These are phyloP conservation scores for Nicotiana tomentosiformis DNA, from an alignment of 257 asterid genomes.

Conservation along the genomic window DNA sequence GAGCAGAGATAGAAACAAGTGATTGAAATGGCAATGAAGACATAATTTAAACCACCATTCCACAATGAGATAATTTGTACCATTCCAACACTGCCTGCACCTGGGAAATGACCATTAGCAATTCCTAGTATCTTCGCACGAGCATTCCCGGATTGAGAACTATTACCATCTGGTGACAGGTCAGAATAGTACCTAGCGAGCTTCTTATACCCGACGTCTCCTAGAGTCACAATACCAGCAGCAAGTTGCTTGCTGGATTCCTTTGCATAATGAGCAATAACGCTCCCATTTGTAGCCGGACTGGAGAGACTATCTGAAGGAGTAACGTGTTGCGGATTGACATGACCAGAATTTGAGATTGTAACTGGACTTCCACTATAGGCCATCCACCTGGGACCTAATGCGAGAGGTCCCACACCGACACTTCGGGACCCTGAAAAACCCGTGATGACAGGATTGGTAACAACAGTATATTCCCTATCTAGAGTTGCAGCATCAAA, in stretches of 20 bases:
- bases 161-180: slow-evolving; percentile 52
- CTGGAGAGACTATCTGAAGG: slow-evolving; percentile 45
- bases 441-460: slow-evolving; percentile 60
- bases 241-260: slow-evolving; percentile 93
- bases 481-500: slow-evolving; percentile 68
- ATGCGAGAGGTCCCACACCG: slow-evolving; percentile 86
- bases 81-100: slow-evolving; percentile 68
- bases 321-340: slow-evolving; percentile 64
- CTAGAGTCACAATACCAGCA: slow-evolving; percentile 72
- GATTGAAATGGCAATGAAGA: background rate
- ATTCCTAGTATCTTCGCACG: slow-evolving; percentile 35
- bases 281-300: slow-evolving; percentile 58
- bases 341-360: slow-evolving; percentile 45
- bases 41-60: background rate
- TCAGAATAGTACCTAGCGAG: slow-evolving; percentile 78
- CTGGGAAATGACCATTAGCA: slow-evolving; percentile 46
- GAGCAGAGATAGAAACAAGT: background rate
- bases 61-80: slow-evolving; percentile 25
- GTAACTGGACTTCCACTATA: slow-evolving; percentile 76
- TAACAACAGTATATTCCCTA: slow-evolving; percentile 61
- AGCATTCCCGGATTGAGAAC: slow-evolving; percentile 39
- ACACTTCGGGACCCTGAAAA: slow-evolving; percentile 40
- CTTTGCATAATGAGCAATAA: slow-evolving; percentile 81
- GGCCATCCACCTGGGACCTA: slow-evolving; percentile 93
- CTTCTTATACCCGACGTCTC: slow-evolving; percentile 79